A percentile compares a stretch with the other conserved stretches of the same genome.
phyloP scores from a whole-genome alignment of 257 asterid species.

The Solanum arcanum region DNA sequence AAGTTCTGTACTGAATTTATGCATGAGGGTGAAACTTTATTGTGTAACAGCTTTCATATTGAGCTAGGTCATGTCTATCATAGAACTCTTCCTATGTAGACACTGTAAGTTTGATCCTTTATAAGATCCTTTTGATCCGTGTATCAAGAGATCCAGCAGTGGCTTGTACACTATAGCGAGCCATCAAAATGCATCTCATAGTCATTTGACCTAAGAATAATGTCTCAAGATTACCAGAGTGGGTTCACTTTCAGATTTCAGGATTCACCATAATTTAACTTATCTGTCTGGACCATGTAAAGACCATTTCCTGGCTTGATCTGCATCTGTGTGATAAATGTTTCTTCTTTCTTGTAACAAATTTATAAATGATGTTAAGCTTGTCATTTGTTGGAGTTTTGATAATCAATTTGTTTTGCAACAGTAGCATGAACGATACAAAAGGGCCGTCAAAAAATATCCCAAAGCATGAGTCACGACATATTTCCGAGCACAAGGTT shows the following conservation, averaged over 20 bases:
- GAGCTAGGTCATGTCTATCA: background rate
- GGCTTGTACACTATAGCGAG: background rate
- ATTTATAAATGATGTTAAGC: background rate
- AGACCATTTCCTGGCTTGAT: background rate
- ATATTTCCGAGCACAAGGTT: conserved; percentile 87
- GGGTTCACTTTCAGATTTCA: background rate
- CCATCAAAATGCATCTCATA: background rate
- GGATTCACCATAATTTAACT: background rate
- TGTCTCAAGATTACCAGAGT: background rate
- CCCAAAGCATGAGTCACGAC: conserved; percentile 65
- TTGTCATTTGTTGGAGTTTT: background rate
- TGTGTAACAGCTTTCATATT: background rate
- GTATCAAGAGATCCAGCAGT: background rate
- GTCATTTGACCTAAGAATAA: background rate
- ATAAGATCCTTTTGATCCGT: background rate
- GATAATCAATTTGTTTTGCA: conserved; percentile 1
- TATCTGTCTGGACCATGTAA: background rate
- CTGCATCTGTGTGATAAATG: background rate
- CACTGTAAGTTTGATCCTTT: background rate
- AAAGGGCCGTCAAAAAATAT: conserved; percentile 63
- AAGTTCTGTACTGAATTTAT: background rate
- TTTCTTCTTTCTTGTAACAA: background rate
- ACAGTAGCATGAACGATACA: conserved; percentile 42
- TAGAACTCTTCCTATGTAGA: background rate
- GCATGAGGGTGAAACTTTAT: background rate